Evolutionary conservation across 306 rosid species (phyloP).

Genomic region (Macrotyloma uniflorum): DNA sequence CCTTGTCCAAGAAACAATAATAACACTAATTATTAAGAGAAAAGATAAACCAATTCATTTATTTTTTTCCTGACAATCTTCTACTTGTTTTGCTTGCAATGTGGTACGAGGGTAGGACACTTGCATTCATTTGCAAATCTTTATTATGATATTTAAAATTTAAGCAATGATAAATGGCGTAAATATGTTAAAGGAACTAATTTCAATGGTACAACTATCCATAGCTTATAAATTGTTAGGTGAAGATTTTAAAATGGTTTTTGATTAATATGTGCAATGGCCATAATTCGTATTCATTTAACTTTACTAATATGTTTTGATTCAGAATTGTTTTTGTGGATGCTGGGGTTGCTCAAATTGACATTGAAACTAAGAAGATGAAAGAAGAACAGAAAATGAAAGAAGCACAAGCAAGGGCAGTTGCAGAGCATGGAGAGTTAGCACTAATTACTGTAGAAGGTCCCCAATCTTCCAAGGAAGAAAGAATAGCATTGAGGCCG

Average conservation of each 20-base stretch:
- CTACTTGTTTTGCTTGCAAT: not conserved
- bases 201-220: not conserved
- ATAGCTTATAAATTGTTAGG: slow-evolving; percentile 1
- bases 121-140: slow-evolving; percentile 8
- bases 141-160: slow-evolving; percentile 5
- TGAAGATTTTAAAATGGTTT: slow-evolving; percentile 3
- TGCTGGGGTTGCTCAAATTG: slow-evolving; percentile 87
- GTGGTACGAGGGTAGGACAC: not conserved
- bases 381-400: slow-evolving; percentile 85
- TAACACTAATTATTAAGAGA: not conserved
- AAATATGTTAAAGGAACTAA: slow-evolving; percentile 24
- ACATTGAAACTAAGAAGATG: slow-evolving; percentile 86
- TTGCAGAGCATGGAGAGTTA: slow-evolving; percentile 87
- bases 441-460: slow-evolving; percentile 90
- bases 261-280: not conserved
- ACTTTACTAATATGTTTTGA: slow-evolving; percentile 30
- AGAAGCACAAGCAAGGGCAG: slow-evolving; percentile 76
- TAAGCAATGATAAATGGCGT: not conserved
- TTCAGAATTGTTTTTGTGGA: slow-evolving; percentile 94
- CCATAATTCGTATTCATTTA: slow-evolving; percentile 15
- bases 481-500: slow-evolving; percentile 82
- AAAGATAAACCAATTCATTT: not conserved
- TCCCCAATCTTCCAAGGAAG: slow-evolving; percentile 66
- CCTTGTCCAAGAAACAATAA: not conserved
- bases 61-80: slow-evolving; percentile 11